Evolutionary conservation across 306 rosid genomes (phyloP).

Genomic region (Acacia acuminata): DNA sequence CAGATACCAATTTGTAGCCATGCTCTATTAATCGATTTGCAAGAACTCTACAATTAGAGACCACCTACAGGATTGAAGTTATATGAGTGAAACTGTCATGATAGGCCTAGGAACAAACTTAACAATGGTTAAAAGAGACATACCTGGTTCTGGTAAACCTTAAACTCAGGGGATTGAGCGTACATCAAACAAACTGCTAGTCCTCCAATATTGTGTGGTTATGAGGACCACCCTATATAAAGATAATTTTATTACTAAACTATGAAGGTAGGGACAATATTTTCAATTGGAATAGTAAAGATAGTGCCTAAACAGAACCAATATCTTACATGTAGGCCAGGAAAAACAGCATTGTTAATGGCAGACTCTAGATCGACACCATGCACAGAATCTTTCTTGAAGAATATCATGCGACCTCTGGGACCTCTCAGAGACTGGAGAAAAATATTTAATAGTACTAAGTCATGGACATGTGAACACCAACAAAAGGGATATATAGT

Average conservation of each 20-base stretch:
- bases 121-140: background rate
- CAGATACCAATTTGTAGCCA: background rate
- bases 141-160: background rate
- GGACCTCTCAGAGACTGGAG: conserved; percentile 93
- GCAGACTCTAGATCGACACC: conserved; percentile 85
- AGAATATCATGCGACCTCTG: conserved; percentile 98
- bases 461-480: background rate
- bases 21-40: background rate
- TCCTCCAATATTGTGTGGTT: background rate
- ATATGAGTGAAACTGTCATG: background rate
- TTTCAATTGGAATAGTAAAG: background rate
- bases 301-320: background rate
- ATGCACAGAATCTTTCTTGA: conserved; percentile 76
- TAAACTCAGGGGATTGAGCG: background rate
- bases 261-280: background rate
- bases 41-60: background rate
- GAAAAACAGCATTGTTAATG: conserved; percentile 91
- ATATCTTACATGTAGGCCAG: conserved; percentile 66
- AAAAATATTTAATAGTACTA: background rate
- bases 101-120: background rate
- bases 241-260: background rate
- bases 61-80: background rate
- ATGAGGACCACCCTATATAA: background rate
- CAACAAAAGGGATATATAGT: background rate
- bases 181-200: background rate